Base-by-base conservation (phyloP, 139 green algal species). In the Ettlia oleoabundans region DNA sequence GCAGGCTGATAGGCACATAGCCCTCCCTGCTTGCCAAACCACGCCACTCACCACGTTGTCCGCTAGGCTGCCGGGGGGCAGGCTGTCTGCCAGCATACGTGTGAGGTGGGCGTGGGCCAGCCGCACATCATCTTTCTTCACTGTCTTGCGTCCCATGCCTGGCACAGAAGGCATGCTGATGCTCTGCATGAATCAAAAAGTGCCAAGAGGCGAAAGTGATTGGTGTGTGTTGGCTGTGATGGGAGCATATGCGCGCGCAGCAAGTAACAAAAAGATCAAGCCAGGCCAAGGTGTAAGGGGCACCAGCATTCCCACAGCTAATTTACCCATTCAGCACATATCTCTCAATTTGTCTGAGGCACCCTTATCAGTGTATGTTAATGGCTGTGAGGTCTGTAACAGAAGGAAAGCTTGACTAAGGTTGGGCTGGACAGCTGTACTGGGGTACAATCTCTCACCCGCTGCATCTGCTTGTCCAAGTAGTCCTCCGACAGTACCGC, bases 401-500 rank as follows among this genome's bases (percentile, higher is more conserved):
- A n/a, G n/a, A n/a, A n/a, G n/a, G n/a, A n/a, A n/a, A n/a, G n/a
- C n/a, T n/a, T n/a, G n/a, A n/a, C n/a, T n/a, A n/a, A n/a, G n/a
- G n/a, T n/a, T n/a, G n/a, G n/a, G n/a, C 65, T 72, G 19, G 28
- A 2, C 65, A 72, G 33, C 58, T 24, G 10, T 15, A 35, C 24
- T 42, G 24, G n/a, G n/a, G n/a, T 15, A 10, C 64, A 30, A 51
- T 0, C 32, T 5, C 79, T 41, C 79, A 84, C 79, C 67, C 79
- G 58, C 19, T 69, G 52, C 68, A 79, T 72, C 68, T 72, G 53
- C 19, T 68, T 52, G 53, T 84, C 79, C 0, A 78, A 38, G 69
- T 89, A 91, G 64, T 96, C 92, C 2, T 96, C 92, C 4, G 79
- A 68, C 32, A 92, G 80, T 43, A 76, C 41, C 28, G 58, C 37